Base-by-base conservation (phyloP, 2,329 filamentous ascomycete species). In the Neurospora sp. region DNA sequence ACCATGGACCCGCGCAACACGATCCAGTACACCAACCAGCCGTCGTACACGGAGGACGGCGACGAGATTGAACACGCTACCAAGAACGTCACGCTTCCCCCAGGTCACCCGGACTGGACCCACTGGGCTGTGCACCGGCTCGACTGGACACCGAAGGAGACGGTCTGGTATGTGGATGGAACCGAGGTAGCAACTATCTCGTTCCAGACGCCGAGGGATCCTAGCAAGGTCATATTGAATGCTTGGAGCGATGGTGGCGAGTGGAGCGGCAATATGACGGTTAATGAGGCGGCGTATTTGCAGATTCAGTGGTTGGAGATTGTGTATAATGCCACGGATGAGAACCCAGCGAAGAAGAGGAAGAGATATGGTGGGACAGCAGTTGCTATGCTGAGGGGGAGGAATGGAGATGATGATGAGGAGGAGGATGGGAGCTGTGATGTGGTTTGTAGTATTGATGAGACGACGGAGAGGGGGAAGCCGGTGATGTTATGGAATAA, bases 281-380 rank as follows among this genome's bases (percentile, higher is more conserved):
- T 82, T 5, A 80, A 81, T 3, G 80, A 79, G 11, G 80, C 81
- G 66, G 87, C 87, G 0, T 84, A 82, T 72, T 79, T 90, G 74
- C 85, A 90, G 75, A 82, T 90, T 19, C 84, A 88, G 79, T 90
- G 87, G 87, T 84, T 89, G 66, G 86, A 90, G 75, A 81, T 90
- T 78, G 81, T 87, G 28, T 89, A 85, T 75, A 86, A 86, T 73
- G 77, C 75, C 15, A 84, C 79, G 1, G 74, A 72, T 46, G 13
- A 28, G 13, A 46, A 69, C 46, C 38, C 40, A 6, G 58, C 42
- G 40, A 70, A 46, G 58, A 70, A 39, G 23, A 52, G n/a, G 58
- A 40, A 23, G 23, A 23, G 23, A 23, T 23, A 23, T 23, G 23
- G 23, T 23, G 23, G 23, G 23, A 23, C 23, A 23, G 23, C 2